Percentiles rank a stretch among this genome's conserved stretches.
Evolutionary conservation across 2,329 filamentous ascomycete species (phyloP).

Genomic region (Colletotrichum lini): DNA sequence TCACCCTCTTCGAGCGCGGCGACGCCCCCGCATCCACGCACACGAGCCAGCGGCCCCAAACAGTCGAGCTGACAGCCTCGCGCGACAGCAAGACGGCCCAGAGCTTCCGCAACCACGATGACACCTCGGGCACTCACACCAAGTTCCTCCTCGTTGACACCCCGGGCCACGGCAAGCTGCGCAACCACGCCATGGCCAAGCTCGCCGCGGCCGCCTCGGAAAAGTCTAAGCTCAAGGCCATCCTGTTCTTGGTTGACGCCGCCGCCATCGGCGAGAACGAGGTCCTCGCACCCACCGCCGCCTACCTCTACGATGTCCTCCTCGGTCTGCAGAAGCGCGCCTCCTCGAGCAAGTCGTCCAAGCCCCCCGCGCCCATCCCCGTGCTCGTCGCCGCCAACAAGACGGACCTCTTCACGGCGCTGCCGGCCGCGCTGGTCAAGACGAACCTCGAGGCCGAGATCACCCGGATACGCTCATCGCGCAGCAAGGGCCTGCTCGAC

Average conservation of each 20-base stretch:
- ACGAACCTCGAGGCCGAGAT: slow-evolving; percentile 85
- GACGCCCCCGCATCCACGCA: slow-evolving; percentile 61
- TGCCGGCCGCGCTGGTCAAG: slow-evolving; percentile 84
- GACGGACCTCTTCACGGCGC: slow-evolving; percentile 92
- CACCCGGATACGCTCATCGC: slow-evolving; percentile 80
- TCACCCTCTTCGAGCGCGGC: slow-evolving; percentile 79
- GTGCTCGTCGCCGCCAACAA: slow-evolving; percentile 95
- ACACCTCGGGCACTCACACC: slow-evolving; percentile 65
- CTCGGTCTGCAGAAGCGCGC: slow-evolving; percentile 83
- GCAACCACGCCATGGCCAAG: slow-evolving; percentile 74
- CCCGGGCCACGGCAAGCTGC: slow-evolving; percentile 95
- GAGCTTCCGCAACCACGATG: slow-evolving; percentile 62
- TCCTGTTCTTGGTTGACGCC: slow-evolving; percentile 93
- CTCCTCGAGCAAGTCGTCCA: slow-evolving; percentile 64
- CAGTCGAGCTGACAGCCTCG: slow-evolving; percentile 69
- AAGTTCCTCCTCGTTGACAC: slow-evolving; percentile 89
- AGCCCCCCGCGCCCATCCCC: slow-evolving; percentile 64
- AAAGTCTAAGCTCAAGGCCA: slow-evolving; percentile 71
- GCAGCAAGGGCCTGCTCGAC: slow-evolving; percentile 85
- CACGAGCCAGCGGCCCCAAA: slow-evolving; percentile 66
- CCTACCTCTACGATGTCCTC: slow-evolving; percentile 92
- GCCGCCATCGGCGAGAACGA: slow-evolving; percentile 74
- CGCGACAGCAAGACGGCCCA: slow-evolving; percentile 58
- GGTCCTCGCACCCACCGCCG: slow-evolving; percentile 79
- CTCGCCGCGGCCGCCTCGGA: slow-evolving; percentile 54